Percentiles rank a stretch among this genome's conserved stretches.
phyloP scores from a whole-genome alignment of 2,329 filamentous ascomycete genomes.

The Colletotrichum orchidophilum region DNA sequence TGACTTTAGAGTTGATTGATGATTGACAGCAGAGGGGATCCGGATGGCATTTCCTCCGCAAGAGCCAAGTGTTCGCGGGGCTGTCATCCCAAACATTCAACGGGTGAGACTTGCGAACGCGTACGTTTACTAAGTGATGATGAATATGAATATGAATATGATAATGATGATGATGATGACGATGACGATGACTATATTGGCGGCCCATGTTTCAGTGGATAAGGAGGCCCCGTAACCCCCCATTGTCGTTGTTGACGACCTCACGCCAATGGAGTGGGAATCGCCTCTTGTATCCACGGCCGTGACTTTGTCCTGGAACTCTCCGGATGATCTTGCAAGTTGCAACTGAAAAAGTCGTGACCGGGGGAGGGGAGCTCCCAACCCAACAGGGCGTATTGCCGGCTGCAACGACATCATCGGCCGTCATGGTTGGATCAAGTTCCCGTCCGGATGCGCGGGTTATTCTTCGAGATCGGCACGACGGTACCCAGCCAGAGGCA shows the following conservation, averaged over 20 bases:
- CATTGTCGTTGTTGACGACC: neutral
- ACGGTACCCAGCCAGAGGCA: slow-evolving; percentile 2
- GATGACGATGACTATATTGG: neutral
- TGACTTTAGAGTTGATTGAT: slow-evolving; percentile 10
- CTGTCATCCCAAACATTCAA: neutral
- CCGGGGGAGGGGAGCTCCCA: neutral
- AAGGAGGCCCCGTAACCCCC: neutral
- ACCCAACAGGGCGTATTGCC: neutral
- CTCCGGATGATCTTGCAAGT: neutral
- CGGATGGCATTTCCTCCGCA: slow-evolving; percentile 31
- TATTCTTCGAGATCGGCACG: slow-evolving; percentile 30
- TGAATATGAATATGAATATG: neutral
- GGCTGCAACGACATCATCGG: slow-evolving; percentile 31
- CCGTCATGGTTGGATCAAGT: slow-evolving; percentile 27
- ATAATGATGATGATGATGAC: neutral
- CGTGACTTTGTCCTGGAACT: neutral
- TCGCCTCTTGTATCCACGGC: neutral
- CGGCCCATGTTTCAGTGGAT: neutral
- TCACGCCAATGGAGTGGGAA: neutral
- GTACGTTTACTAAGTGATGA: neutral
- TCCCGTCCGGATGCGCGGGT: slow-evolving; percentile 27
- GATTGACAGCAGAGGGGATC: slow-evolving; percentile 9
- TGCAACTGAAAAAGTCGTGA: neutral
- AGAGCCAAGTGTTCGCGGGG: slow-evolving; percentile 33
- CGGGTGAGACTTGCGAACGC: neutral